Conservation (phyloP, 2,329 filamentous ascomycete genomes). For the Alternaria incomplexa region DNA sequence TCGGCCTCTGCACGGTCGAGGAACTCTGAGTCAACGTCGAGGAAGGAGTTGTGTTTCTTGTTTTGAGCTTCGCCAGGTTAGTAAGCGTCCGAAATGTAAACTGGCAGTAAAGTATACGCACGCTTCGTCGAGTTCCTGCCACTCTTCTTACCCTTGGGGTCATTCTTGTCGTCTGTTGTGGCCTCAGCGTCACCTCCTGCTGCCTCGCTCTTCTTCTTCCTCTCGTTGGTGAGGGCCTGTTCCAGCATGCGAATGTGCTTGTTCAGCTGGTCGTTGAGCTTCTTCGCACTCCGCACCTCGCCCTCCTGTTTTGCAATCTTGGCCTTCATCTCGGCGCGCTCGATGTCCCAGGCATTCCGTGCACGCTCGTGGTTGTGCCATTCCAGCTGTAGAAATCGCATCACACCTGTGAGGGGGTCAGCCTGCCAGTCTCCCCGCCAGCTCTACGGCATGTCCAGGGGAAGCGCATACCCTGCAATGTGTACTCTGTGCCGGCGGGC, state of each 20-base stretch:
- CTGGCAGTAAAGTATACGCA: slow-evolving; percentile 13
- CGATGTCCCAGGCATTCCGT: slow-evolving; percentile 98
- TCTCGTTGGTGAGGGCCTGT: slow-evolving; percentile 83
- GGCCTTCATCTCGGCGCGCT: slow-evolving; percentile 98
- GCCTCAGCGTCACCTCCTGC: slow-evolving; percentile 59
- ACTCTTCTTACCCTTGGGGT: slow-evolving; percentile 45
- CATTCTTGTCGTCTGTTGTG: slow-evolving; percentile 48
- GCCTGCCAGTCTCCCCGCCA: slow-evolving; percentile 9
- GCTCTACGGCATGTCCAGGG: not conserved
- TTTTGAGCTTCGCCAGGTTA: slow-evolving; percentile 50
- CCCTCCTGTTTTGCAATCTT: slow-evolving; percentile 95
- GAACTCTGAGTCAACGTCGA: slow-evolving; percentile 55
- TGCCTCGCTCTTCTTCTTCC: slow-evolving; percentile 67
- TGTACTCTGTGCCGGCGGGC: slow-evolving; percentile 72
- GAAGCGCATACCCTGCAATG: slow-evolving; percentile 65
- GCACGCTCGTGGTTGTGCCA: slow-evolving; percentile 99
- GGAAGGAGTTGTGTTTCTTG: slow-evolving; percentile 58
- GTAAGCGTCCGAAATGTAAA: not conserved
- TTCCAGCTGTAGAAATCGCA: slow-evolving; percentile 98
- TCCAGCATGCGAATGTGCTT: slow-evolving; percentile 92
- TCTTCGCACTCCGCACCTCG: slow-evolving; percentile 83
- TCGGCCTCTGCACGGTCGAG: slow-evolving; percentile 56
- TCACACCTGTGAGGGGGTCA: slow-evolving; percentile 71
- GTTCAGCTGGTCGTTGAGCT: slow-evolving; percentile 85
- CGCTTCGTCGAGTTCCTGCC: slow-evolving; percentile 34